Evolutionary conservation across 805 yeast species (phyloP).

Genomic region (Candida pseudofarinosa): DNA sequence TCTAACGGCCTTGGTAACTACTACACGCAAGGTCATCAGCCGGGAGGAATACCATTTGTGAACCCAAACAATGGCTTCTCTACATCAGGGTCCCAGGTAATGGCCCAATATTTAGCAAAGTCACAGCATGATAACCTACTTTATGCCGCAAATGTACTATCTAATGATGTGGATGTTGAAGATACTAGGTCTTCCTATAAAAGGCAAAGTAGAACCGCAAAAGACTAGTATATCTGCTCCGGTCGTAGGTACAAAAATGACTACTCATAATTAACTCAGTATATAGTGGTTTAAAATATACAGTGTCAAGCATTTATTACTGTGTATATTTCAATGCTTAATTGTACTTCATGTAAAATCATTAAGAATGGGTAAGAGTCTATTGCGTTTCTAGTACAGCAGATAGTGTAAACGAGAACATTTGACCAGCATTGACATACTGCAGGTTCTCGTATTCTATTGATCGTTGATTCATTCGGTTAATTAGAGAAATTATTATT

Average conservation of each 20-base stretch:
- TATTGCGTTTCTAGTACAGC: no score
- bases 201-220: background rate
- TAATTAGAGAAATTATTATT: no score
- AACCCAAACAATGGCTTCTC: constrained; percentile 6
- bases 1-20: constrained; percentile 1
- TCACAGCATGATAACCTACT: constrained; percentile 58
- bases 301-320: no score
- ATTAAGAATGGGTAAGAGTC: no score
- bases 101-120: constrained; percentile 77
- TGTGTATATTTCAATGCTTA: no score
- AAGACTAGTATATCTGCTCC: background rate
- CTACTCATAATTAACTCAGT: background rate
- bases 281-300: background rate
- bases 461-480: no score
- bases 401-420: no score
- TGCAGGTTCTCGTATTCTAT: no score
- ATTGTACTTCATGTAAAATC: no score
- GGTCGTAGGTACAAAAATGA: background rate
- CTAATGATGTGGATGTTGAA: constrained; percentile 15
- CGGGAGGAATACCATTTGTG: constrained; percentile 5
- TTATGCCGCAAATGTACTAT: constrained; percentile 33
- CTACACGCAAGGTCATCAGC: constrained; percentile 3
- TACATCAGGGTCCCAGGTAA: constrained; percentile 62
- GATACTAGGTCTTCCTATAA: constrained; percentile 3
- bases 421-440: no score